These are phyloP conservation scores for Podospora anserina DNA, from an alignment of 495 filamentous ascomycete genomes.

Conservation along the genomic window DNA sequence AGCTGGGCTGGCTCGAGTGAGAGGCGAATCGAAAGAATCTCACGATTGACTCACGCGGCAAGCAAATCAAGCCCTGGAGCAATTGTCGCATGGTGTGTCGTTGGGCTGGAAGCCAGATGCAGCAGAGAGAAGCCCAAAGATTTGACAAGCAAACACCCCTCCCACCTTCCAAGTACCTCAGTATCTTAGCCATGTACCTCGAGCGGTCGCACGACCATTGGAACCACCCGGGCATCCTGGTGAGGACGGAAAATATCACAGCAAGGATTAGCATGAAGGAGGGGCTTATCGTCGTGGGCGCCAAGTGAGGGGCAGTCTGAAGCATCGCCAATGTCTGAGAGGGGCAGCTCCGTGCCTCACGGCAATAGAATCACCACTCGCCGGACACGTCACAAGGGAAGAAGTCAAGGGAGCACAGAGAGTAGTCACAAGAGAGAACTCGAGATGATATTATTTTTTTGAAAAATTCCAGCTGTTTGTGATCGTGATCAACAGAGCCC, in stretches of 20 bases:
- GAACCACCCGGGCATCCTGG: background rate
- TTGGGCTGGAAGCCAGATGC: conserved; percentile 29
- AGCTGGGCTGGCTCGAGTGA: background rate
- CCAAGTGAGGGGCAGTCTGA: conserved; percentile 19
- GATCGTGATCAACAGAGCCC: background rate
- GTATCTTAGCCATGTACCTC: conserved; percentile 11
- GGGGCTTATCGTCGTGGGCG: conserved; percentile 16
- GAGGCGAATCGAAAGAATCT: conserved; percentile 1
- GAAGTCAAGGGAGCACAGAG: background rate
- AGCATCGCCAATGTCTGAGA: background rate
- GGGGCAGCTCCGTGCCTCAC: background rate
- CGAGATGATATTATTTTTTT: background rate
- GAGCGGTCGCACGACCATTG: conserved; percentile 3
- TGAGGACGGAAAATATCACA: background rate
- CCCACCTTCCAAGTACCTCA: conserved; percentile 12
- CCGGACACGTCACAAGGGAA: background rate
- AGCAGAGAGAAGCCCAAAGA: conserved; percentile 22
- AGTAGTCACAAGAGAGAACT: background rate
- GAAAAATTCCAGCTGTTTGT: background rate
- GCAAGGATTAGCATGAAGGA: conserved; percentile 10
- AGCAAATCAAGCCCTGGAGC: conserved; percentile 7
- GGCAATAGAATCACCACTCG: background rate
- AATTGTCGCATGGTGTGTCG: conserved; percentile 17
- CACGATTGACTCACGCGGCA: conserved; percentile 21
- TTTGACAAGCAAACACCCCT: background rate